These are phyloP conservation scores for Elaeagnus macrophylla DNA, from an alignment of 306 rosid species.

Conservation along the genomic window DNA sequence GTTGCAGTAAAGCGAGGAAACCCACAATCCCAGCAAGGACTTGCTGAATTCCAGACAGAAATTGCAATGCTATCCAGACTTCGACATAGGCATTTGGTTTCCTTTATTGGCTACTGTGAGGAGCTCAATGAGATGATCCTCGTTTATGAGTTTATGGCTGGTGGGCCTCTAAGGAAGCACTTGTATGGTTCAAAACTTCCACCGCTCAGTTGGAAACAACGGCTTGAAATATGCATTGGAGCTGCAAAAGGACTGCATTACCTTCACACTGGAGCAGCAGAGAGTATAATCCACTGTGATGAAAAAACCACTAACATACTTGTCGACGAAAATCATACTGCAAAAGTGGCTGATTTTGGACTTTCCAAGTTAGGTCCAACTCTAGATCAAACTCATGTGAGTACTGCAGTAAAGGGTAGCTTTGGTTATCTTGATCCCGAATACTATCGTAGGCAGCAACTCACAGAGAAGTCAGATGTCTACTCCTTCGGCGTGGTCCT, in stretches of 20 bases:
- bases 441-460: constrained; percentile 31
- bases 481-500: constrained; percentile 31
- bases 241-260: constrained; percentile 36
- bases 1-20: constrained; percentile 32
- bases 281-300: constrained; percentile 29
- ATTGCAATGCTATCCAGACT: constrained; percentile 32
- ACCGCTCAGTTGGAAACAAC: constrained; percentile 24
- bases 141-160: constrained; percentile 32
- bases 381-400: constrained; percentile 31
- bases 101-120: constrained; percentile 32
- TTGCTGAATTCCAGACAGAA: constrained; percentile 28
- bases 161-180: constrained; percentile 32
- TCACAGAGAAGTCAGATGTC: constrained; percentile 32
- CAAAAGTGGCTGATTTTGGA: constrained; percentile 34
- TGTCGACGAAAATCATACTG: constrained; percentile 25
- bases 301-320: constrained; percentile 33
- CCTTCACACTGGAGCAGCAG: constrained; percentile 30
- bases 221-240: constrained; percentile 37
- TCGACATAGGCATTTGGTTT: constrained; percentile 32
- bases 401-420: constrained; percentile 36
- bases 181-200: constrained; percentile 23
- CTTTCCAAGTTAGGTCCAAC: constrained; percentile 37
- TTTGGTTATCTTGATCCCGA: constrained; percentile 32
- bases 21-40: constrained; percentile 28
- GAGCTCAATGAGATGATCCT: constrained; percentile 34